A percentile compares a stretch with the other conserved stretches of the same genome.
Evolutionary conservation across 2,329 filamentous ascomycete species (phyloP).

Genomic region (Amauroascus verrucosus): DNA sequence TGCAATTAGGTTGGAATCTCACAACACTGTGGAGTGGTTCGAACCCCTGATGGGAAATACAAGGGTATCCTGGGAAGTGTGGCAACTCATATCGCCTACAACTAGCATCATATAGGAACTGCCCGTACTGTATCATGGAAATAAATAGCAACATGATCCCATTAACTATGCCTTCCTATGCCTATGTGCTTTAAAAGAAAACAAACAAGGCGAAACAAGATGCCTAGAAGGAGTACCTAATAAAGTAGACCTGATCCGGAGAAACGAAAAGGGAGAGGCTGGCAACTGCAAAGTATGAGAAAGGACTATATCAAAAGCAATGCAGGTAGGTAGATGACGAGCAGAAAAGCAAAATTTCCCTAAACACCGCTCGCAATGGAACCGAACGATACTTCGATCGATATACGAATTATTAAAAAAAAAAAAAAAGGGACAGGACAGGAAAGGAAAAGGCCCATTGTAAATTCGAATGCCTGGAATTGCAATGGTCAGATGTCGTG

Average conservation of each 20-base stretch:
- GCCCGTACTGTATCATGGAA: background rate
- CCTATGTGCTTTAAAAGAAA: slow-evolving; percentile 1
- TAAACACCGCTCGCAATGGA: slow-evolving; percentile 2
- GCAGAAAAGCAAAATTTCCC: background rate
- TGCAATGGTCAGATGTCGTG: background rate
- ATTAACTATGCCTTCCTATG: background rate
- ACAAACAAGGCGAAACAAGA: background rate
- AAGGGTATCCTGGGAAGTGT: no score
- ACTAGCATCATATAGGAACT: background rate
- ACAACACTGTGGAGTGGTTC: no score
- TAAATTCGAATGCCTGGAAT: background rate
- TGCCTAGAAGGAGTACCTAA: background rate
- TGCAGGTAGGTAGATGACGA: background rate
- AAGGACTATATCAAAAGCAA: background rate
- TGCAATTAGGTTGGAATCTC: background rate
- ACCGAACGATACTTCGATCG: background rate
- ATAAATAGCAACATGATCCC: background rate
- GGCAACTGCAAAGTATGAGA: no score
- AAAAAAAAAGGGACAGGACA: background rate
- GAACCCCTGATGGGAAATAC: no score
- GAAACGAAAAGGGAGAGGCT: background rate
- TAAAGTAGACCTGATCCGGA: background rate
- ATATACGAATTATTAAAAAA: background rate
- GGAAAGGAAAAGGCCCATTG: no score
- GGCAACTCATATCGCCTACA: no score